phyloP scores from a whole-genome alignment of 441 rosid genomes.

The Bruguiera hainesii region DNA sequence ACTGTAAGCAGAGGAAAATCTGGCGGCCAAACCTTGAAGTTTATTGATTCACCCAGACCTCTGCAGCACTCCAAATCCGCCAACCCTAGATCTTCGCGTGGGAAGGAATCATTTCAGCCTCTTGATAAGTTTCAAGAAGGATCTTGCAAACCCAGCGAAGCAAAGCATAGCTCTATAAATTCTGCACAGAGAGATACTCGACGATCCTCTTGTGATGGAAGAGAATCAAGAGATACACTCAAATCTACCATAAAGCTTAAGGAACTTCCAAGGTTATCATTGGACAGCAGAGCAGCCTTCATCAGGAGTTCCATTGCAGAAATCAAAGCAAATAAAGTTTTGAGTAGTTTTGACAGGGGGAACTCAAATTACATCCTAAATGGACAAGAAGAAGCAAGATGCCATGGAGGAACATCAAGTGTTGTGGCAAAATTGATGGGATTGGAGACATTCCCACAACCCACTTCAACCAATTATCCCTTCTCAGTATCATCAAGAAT shows the following conservation, averaged over 20 bases:
- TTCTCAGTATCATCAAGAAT: conserved; percentile 28
- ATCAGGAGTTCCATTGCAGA: conserved; percentile 42
- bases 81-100: conserved; percentile 37
- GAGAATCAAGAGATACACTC: conserved; percentile 46
- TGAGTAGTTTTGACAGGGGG: conserved; percentile 27
- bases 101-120: conserved; percentile 42
- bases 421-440: conserved; percentile 95
- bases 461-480: conserved; percentile 26
- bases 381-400: conserved; percentile 50
- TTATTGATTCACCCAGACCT: conserved; percentile 71
- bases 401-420: conserved; percentile 56
- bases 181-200: conserved; percentile 52
- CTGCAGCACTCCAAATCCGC: conserved; percentile 42
- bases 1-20: conserved; percentile 34
- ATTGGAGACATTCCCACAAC: conserved; percentile 55
- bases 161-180: conserved; percentile 33
- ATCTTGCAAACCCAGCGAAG: conserved; percentile 29
- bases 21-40: conserved; percentile 43
- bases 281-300: conserved; percentile 74
- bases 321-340: conserved; percentile 35
- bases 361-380: conserved; percentile 14
- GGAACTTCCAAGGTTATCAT: conserved; percentile 84
- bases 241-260: conserved; percentile 61
- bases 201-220: conserved; percentile 86
- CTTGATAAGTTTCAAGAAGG: conserved; percentile 35